These are phyloP conservation scores for Ciborinia camelliae DNA, from an alignment of 2,329 filamentous ascomycete species.

Conservation along the genomic window DNA sequence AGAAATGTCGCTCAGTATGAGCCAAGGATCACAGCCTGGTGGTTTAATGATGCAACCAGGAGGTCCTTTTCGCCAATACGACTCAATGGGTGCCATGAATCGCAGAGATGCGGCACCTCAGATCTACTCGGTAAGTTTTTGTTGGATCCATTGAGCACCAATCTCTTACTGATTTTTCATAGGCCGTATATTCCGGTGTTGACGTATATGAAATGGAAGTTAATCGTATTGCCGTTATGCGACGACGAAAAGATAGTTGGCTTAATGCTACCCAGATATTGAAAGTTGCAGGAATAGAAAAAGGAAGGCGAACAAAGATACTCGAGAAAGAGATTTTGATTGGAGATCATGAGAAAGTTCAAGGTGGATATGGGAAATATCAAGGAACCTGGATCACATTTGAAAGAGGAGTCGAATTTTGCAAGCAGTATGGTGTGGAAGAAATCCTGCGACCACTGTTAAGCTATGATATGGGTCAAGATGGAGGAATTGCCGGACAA, in stretches of 20 bases:
- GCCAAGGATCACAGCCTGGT: constrained; percentile 36
- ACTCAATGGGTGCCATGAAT: constrained; percentile 29
- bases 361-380: constrained; percentile 97
- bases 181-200: constrained; percentile 91
- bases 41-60: constrained; percentile 37
- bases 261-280: constrained; percentile 97
- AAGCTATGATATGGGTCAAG: constrained; percentile 76
- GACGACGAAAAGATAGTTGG: constrained; percentile 90
- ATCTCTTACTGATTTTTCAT: constrained; percentile 14
- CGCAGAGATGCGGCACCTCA: constrained; percentile 43
- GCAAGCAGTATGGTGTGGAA: constrained; percentile 74
- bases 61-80: constrained; percentile 35
- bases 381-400: constrained; percentile 99
- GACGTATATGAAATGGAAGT: constrained; percentile 99
- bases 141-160: constrained; percentile 15
- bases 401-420: constrained; percentile 87
- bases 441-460: constrained; percentile 70
- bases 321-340: constrained; percentile 96
- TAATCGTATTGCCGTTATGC: constrained; percentile 90
- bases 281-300: constrained; percentile 95
- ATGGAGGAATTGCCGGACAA: constrained; percentile 67
- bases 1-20: constrained; percentile 38
- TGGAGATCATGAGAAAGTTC: constrained; percentile 96
- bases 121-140: constrained; percentile 57
- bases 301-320: constrained; percentile 96